Percentiles rank a stretch among this genome's conserved stretches.
phyloP scores from a whole-genome alignment of 1,284 basidiomycete species.

The Chiua sp. region DNA sequence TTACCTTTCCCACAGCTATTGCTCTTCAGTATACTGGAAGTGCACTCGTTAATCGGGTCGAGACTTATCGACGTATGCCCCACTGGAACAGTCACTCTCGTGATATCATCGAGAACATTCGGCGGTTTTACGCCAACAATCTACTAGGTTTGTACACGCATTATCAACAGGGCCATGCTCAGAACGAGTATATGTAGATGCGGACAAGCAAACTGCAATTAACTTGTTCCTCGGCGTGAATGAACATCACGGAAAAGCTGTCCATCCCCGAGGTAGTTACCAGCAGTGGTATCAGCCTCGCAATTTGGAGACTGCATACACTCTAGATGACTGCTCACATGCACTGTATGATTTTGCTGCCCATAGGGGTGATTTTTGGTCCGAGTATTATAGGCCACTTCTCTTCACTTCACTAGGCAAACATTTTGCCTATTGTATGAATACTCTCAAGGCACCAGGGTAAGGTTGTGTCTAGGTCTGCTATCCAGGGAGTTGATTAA shows the following conservation, averaged over 20 bases:
- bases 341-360: conserved; percentile 64
- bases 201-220: conserved; percentile 98
- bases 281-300: conserved; percentile 82
- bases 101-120: conserved; percentile 96
- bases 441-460: conserved; percentile 84
- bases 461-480: conserved; percentile 37
- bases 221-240: conserved; percentile 94
- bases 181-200: conserved; percentile 57
- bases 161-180: background rate
- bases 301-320: conserved; percentile 70
- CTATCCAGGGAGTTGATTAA: background rate
- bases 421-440: conserved; percentile 89
- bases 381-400: conserved; percentile 90
- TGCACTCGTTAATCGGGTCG: conserved; percentile 95
- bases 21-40: conserved; percentile 97
- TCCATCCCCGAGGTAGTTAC: conserved; percentile 66
- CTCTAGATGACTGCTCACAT: conserved; percentile 58
- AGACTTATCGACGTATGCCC: conserved; percentile 94
- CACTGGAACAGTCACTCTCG: conserved; percentile 99
- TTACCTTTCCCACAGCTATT: conserved; percentile 63
- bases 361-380: conserved; percentile 77
- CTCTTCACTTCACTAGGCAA: conserved; percentile 83
- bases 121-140: conserved; percentile 96
- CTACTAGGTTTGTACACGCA: conserved; percentile 64
- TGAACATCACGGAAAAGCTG: conserved; percentile 51